Evolutionary conservation across 257 asterid genomes (phyloP).

Genomic region (Gentiana dahurica): DNA sequence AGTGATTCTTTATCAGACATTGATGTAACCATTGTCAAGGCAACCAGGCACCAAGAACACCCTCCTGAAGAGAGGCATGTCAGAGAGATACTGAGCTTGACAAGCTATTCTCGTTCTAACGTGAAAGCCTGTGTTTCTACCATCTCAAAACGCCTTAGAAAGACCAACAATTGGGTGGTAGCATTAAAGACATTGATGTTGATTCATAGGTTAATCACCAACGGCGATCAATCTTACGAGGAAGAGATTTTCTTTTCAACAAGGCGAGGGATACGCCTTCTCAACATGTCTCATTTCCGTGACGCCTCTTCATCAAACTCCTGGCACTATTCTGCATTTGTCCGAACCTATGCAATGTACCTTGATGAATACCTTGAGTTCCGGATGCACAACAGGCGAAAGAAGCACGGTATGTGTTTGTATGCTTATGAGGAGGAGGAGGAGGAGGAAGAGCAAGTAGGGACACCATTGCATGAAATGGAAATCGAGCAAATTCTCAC

Average conservation of each 20-base stretch:
- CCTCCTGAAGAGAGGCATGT: conserved; percentile 82
- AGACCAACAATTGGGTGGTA: conserved; percentile 87
- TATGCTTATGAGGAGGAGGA: conserved; percentile 23
- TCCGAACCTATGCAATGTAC: conserved; percentile 60
- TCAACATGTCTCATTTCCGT: conserved; percentile 79
- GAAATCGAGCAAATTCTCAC: conserved; percentile 42
- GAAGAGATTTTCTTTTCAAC: conserved; percentile 89
- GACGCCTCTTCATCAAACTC: conserved; percentile 44
- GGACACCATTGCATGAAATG: conserved; percentile 51
- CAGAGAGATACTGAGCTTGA: conserved; percentile 62
- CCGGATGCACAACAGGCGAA: conserved; percentile 61
- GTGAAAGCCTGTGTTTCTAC: conserved; percentile 58
- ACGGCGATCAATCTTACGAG: conserved; percentile 69
- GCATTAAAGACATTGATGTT: conserved; percentile 81
- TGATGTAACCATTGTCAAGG: conserved; percentile 87
- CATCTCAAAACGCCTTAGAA: conserved; percentile 66
- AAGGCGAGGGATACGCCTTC: conserved; percentile 81
- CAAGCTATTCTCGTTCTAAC: conserved; percentile 62
- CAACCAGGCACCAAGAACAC: conserved; percentile 86
- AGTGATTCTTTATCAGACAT: conserved; percentile 62
- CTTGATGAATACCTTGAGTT: conserved; percentile 78
- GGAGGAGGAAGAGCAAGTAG: conserved; percentile 6
- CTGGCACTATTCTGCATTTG: conserved; percentile 92
- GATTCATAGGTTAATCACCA: conserved; percentile 60
- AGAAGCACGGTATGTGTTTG: conserved; percentile 34